Evolutionary conservation across 176 grass and related monocot genomes (phyloP).

Genomic region (Phoenix roebelenii): DNA sequence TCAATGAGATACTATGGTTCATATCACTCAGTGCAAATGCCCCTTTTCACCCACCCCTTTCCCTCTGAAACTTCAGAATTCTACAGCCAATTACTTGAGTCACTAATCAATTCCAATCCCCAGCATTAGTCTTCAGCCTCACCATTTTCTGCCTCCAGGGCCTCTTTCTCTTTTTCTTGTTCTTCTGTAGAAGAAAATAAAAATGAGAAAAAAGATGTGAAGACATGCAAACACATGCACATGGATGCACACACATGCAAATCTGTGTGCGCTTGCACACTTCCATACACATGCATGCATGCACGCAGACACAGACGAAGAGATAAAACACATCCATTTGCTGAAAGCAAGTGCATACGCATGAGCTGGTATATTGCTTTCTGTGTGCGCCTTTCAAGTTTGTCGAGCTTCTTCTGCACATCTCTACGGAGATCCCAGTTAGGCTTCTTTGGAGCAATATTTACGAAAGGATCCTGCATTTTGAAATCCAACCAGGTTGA

Average conservation of each 20-base stretch:
- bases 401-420: slow-evolving; percentile 84
- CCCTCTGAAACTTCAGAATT: neutral
- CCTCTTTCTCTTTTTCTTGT: slow-evolving; percentile 67
- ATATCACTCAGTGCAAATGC: no score
- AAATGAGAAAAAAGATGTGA: neutral
- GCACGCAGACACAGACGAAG: neutral
- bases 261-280: no score
- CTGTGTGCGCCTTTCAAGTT: slow-evolving; percentile 87
- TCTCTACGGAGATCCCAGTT: slow-evolving; percentile 89
- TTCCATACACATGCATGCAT: no score
- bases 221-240: neutral
- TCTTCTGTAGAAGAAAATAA: slow-evolving; percentile 32
- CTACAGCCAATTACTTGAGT: neutral
- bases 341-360: slow-evolving; percentile 30
- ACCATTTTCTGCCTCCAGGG: slow-evolving; percentile 29
- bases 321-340: neutral
- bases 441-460: slow-evolving; percentile 96
- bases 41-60: neutral
- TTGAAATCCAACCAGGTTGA: neutral
- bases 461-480: slow-evolving; percentile 69
- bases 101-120: no score
- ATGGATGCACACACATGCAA: no score
- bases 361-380: slow-evolving; percentile 73
- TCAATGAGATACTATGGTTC: no score
- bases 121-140: slow-evolving; percentile 29